These are phyloP conservation scores for Populus alba DNA, from an alignment of 345 rosid species.

Conservation along the genomic window DNA sequence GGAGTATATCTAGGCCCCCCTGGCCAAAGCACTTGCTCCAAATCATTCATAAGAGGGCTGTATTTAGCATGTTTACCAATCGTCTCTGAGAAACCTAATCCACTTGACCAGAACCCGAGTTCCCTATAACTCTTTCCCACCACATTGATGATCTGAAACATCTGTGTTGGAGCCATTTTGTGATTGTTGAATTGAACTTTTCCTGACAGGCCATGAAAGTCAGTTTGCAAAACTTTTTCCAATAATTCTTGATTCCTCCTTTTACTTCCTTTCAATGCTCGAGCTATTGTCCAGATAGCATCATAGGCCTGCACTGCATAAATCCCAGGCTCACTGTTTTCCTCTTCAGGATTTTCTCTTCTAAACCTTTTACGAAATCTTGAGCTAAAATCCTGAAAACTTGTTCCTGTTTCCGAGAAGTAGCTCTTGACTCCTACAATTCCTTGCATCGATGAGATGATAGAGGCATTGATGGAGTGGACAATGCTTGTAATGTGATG, in stretches of 20 bases:
- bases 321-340: constrained; percentile 20
- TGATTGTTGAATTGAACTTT: constrained; percentile 14
- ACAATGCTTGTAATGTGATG: constrained; percentile 20
- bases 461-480: constrained; percentile 12
- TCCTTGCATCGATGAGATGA: constrained; percentile 28
- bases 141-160: constrained; percentile 23
- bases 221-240: not conserved
- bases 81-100: constrained; percentile 15
- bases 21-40: constrained; percentile 30
- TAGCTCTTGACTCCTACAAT: constrained; percentile 25
- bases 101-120: constrained; percentile 31
- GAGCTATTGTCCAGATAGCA: constrained; percentile 11
- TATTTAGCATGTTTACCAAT: not conserved
- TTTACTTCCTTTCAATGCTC: constrained; percentile 9
- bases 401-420: not conserved
- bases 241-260: not conserved
- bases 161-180: not conserved
- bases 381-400: not conserved
- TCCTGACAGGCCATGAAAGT: constrained; percentile 22
- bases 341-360: constrained; percentile 14
- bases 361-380: constrained; percentile 19
- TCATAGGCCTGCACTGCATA: constrained; percentile 27
- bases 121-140: constrained; percentile 15
- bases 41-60: constrained; percentile 10
- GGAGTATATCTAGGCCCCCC: constrained; percentile 18